Percentiles rank a stretch among this genome's conserved stretches.
phyloP scores from a whole-genome alignment of 768 basidiomycete genomes.

The Leccinum fibrillosum region DNA sequence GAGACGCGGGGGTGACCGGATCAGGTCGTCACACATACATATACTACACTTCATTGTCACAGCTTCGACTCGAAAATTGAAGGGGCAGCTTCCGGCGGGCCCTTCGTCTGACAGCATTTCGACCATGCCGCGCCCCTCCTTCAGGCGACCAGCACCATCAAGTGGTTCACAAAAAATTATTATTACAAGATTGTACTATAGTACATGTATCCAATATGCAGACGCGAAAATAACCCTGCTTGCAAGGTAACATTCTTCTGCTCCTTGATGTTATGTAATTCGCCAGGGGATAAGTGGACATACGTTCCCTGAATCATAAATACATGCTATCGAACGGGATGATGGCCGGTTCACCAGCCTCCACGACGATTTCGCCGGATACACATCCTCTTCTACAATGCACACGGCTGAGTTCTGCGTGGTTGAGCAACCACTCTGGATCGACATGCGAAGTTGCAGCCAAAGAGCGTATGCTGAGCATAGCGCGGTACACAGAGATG shows the following conservation, averaged over 20 bases:
- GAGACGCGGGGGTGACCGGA: no score
- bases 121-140: no score
- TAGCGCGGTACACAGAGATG: slow-evolving; percentile 32
- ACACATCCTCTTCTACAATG: slow-evolving; percentile 1
- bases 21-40: no score
- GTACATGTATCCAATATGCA: no score
- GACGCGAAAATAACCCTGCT: no score
- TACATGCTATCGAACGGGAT: not conserved
- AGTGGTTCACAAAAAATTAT: no score
- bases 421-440: slow-evolving; percentile 41
- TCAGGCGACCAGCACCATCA: no score
- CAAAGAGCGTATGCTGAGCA: slow-evolving; percentile 42
- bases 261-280: not conserved
- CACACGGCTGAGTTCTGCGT: slow-evolving; percentile 42
- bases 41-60: no score
- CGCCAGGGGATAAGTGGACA: not conserved
- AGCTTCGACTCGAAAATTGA: no score
- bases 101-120: no score
- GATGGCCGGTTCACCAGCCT: not conserved
- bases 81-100: no score
- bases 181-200: no score
- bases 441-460: slow-evolving; percentile 39
- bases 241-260: not conserved
- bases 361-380: slow-evolving; percentile 10
- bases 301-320: not conserved